These are phyloP conservation scores for Monosporascus sp. DNA, from an alignment of 2,329 filamentous ascomycete species.

Conservation along the genomic window DNA sequence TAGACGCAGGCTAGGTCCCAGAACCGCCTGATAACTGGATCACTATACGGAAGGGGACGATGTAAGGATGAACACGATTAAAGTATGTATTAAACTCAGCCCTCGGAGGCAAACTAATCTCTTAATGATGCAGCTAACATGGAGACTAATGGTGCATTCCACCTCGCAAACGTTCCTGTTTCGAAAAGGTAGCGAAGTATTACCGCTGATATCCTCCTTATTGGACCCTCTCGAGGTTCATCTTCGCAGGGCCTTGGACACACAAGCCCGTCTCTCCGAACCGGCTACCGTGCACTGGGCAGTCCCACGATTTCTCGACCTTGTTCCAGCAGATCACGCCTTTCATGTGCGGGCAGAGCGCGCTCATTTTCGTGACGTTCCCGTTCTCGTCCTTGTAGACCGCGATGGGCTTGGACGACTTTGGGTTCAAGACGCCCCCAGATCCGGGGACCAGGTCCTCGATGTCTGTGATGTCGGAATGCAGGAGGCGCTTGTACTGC, in stretches of 20 bases:
- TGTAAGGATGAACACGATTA: too few species aligned
- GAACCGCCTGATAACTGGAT: too few species aligned
- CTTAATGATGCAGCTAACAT: too few species aligned
- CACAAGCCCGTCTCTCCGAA: conserved; percentile 32
- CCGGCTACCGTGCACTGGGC: conserved; percentile 40
- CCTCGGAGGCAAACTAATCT: too few species aligned
- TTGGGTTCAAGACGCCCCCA: conserved; percentile 48
- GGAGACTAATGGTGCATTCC: too few species aligned
- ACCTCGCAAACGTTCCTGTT: too few species aligned
- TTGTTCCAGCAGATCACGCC: conserved; percentile 53
- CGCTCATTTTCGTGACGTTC: conserved; percentile 43
- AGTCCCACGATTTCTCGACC: conserved; percentile 49
- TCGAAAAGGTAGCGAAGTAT: too few species aligned
- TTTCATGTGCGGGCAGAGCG: conserved; percentile 50
- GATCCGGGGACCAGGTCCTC: conserved; percentile 44
- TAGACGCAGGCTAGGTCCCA: too few species aligned
- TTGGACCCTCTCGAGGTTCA: neutral
- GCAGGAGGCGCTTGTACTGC: conserved; percentile 49
- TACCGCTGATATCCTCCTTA: too few species aligned
- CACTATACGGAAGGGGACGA: too few species aligned
- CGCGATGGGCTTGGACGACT: conserved; percentile 39
- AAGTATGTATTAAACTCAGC: too few species aligned
- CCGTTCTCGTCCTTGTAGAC: conserved; percentile 52
- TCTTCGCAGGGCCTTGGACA: conserved; percentile 30
- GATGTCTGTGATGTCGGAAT: conserved; percentile 50